Evolutionary conservation across 192 early-diverging fungal species (phyloP).

Genomic region (Anaeromyces robustus): DNA sequence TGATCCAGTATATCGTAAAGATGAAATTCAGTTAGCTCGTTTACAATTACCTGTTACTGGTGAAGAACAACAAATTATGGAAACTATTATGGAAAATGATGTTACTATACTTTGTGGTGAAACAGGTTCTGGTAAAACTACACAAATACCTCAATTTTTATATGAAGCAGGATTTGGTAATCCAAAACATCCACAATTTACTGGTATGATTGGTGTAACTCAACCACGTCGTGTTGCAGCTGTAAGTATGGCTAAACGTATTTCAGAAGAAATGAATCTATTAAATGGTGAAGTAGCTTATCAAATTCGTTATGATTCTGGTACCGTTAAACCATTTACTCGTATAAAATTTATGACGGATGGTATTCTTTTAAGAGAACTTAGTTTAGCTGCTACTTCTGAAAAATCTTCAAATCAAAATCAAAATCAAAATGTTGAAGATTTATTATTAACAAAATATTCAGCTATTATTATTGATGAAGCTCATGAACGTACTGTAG

Average conservation of each 20-base stretch:
- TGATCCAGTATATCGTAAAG: slow-evolving; percentile 58
- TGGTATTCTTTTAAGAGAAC: slow-evolving; percentile 91
- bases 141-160: slow-evolving; percentile 93
- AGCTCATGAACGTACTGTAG: slow-evolving; percentile 94
- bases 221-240: slow-evolving; percentile 97
- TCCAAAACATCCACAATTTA: slow-evolving; percentile 39
- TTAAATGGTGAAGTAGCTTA: slow-evolving; percentile 30
- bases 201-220: slow-evolving; percentile 92
- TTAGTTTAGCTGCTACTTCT: slow-evolving; percentile 15
- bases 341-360: slow-evolving; percentile 99
- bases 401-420: neutral
- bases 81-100: slow-evolving; percentile 70
- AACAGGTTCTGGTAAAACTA: slow-evolving; percentile 91
- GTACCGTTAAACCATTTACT: slow-evolving; percentile 49
- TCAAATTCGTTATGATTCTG: slow-evolving; percentile 81
- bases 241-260: slow-evolving; percentile 87
- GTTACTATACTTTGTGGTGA: slow-evolving; percentile 92
- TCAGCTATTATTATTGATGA: slow-evolving; percentile 96
- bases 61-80: slow-evolving; percentile 98
- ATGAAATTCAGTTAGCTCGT: slow-evolving; percentile 58
- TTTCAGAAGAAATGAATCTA: slow-evolving; percentile 74
- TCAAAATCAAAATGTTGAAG: slow-evolving; percentile 20
- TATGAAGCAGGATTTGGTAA: slow-evolving; percentile 97
- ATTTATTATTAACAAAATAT: slow-evolving; percentile 81
- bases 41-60: slow-evolving; percentile 71